A percentile compares a stretch with the other conserved stretches of the same genome.
These are phyloP conservation scores for Camelina neglecta DNA, from an alignment of 345 rosid genomes.

Conservation along the genomic window DNA sequence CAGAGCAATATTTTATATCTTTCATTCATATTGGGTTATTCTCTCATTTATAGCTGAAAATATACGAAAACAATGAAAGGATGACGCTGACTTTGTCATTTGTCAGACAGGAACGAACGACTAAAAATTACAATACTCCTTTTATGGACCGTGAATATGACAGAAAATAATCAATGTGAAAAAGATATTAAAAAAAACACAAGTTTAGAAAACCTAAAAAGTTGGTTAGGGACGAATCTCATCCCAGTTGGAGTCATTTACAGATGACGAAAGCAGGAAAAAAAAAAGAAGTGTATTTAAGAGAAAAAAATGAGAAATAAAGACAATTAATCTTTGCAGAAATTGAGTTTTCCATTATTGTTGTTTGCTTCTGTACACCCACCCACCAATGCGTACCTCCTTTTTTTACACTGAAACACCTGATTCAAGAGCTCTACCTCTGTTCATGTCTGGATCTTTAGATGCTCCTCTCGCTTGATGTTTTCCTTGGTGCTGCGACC, in stretches of 20 bases:
- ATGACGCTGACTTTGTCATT: background rate
- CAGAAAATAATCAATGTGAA: conserved; percentile 29
- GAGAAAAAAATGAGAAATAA: conserved; percentile 26
- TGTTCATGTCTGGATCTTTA: conserved; percentile 39
- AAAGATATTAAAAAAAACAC: background rate
- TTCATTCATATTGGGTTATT: conserved; percentile 5
- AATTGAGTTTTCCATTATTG: conserved; percentile 40
- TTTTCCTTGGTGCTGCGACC: conserved; percentile 83
- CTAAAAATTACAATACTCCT: conserved; percentile 30
- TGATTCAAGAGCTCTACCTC: conserved; percentile 37
- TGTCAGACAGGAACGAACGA: conserved; percentile 4
- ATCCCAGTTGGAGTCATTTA: conserved; percentile 42
- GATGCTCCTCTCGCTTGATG: conserved; percentile 63
- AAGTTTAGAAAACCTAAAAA: conserved; percentile 11
- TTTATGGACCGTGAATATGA: conserved; percentile 14
- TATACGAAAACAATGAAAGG: background rate
- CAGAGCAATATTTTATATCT: background rate
- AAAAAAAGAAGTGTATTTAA: conserved; percentile 6
- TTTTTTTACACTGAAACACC: conserved; percentile 43
- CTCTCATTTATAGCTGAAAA: background rate
- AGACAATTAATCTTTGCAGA: conserved; percentile 41
- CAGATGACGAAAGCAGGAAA: conserved; percentile 36
- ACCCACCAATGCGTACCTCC: conserved; percentile 39
- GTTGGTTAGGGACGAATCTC: conserved; percentile 30
- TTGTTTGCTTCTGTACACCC: conserved; percentile 41